phyloP scores from a whole-genome alignment of 83 land plant genomes.

The Thuja plicata region DNA sequence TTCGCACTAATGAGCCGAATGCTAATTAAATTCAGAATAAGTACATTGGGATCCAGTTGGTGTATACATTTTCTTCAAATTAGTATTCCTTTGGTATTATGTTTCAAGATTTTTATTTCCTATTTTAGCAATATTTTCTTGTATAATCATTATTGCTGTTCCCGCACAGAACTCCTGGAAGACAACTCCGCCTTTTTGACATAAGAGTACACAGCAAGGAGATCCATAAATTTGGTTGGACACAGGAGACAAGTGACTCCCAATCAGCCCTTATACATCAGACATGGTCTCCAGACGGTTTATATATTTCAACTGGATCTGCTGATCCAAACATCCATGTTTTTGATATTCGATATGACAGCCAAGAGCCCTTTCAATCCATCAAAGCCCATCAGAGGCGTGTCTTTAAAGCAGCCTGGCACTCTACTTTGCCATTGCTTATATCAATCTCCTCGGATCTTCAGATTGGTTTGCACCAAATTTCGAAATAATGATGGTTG shows the following conservation, averaged over 20 bases:
- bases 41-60: background rate
- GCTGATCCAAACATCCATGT: conserved; percentile 49
- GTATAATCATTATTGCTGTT: conserved; percentile 3
- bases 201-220: conserved; percentile 24
- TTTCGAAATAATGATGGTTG: background rate
- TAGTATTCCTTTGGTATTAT: background rate
- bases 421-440: conserved; percentile 33
- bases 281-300: conserved; percentile 53
- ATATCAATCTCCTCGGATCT: conserved; percentile 50
- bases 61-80: background rate
- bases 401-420: conserved; percentile 55
- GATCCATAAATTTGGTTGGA: conserved; percentile 52
- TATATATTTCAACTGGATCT: conserved; percentile 42
- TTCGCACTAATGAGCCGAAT: background rate
- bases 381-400: conserved; percentile 44
- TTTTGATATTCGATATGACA: conserved; percentile 48
- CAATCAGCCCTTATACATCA: conserved; percentile 50
- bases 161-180: conserved; percentile 31
- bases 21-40: background rate
- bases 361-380: conserved; percentile 34
- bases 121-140: background rate
- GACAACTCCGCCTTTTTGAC: conserved; percentile 44
- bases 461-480: conserved; percentile 35
- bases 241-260: conserved; percentile 36
- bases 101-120: background rate